phyloP scores from a whole-genome alignment of 805 yeast genomes.

The Ogataea populi-albae region DNA sequence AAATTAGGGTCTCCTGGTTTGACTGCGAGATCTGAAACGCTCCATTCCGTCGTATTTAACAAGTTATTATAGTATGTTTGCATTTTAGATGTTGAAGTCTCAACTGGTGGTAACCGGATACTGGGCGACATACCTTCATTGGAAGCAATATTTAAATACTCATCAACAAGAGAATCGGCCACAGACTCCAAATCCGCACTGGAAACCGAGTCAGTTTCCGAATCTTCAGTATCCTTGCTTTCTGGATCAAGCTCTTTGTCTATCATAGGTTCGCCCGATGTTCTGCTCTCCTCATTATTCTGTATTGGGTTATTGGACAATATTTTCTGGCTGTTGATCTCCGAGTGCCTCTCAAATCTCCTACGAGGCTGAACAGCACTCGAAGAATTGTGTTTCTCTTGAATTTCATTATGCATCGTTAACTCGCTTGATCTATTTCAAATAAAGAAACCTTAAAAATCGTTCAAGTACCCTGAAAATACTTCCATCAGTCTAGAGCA shows the following conservation, averaged over 20 bases:
- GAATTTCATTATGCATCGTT: too few species aligned
- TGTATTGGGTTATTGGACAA: too few species aligned
- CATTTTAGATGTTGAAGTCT: conserved; percentile 8
- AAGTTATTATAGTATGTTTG: conserved; percentile 25
- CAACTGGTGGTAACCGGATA: conserved; percentile 1
- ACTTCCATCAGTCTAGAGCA: too few species aligned
- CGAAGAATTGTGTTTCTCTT: too few species aligned
- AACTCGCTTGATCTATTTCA: too few species aligned
- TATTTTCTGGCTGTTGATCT: too few species aligned
- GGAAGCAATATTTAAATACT: conserved; percentile 1
- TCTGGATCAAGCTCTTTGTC: background rate
- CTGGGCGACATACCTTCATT: background rate
- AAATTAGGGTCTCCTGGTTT: conserved; percentile 34
- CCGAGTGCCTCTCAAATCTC: too few species aligned
- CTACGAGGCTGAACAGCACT: too few species aligned
- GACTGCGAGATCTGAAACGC: conserved; percentile 28
- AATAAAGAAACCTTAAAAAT: too few species aligned
- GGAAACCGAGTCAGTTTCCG: background rate
- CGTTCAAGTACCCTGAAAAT: too few species aligned
- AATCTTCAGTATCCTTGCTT: background rate
- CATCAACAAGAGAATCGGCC: conserved; percentile 1
- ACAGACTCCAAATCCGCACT: conserved; percentile 3
- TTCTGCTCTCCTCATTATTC: too few species aligned
- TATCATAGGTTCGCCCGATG: background rate
- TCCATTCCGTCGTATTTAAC: conserved; percentile 30